Evolutionary conservation across 495 filamentous ascomycete genomes (phyloP).

Genomic region (Acidomyces sp.): DNA sequence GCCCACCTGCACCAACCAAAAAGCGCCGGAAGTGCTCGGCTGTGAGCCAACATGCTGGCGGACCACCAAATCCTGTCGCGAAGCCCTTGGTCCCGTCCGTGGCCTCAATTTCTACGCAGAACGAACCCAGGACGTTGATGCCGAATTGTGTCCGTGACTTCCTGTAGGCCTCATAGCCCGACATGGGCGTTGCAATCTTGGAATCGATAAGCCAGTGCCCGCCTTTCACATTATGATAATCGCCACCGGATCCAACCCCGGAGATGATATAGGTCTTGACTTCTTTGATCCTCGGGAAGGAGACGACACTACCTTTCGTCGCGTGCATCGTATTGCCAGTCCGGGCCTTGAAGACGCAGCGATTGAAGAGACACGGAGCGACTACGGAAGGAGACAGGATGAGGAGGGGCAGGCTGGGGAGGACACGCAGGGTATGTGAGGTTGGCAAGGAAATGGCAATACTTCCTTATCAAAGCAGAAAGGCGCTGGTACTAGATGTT

Average conservation of each 20-base stretch:
- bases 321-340: conserved; percentile 1
- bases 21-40: conserved; percentile 86
- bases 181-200: conserved; percentile 84
- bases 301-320: conserved; percentile 4
- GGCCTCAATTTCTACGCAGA: conserved; percentile 83
- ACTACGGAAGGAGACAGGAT: background rate
- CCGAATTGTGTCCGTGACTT: conserved; percentile 83
- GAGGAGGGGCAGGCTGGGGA: no score
- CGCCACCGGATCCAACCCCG: conserved; percentile 77
- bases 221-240: conserved; percentile 90
- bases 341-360: background rate
- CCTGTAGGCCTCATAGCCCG: conserved; percentile 73
- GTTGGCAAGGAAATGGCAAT: no score
- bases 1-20: conserved; percentile 59
- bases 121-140: conserved; percentile 87
- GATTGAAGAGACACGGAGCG: background rate
- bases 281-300: conserved; percentile 63
- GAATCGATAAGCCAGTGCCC: conserved; percentile 89
- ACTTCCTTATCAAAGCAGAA: no score
- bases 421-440: no score
- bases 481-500: no score
- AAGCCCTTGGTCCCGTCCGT: conserved; percentile 83
- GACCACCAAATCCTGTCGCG: conserved; percentile 85
- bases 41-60: conserved; percentile 84
- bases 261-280: conserved; percentile 70